Percentiles rank a stretch among this genome's conserved stretches.
phyloP scores from a whole-genome alignment of 495 filamentous ascomycete genomes.

The Pseudevernia furfuracea region DNA sequence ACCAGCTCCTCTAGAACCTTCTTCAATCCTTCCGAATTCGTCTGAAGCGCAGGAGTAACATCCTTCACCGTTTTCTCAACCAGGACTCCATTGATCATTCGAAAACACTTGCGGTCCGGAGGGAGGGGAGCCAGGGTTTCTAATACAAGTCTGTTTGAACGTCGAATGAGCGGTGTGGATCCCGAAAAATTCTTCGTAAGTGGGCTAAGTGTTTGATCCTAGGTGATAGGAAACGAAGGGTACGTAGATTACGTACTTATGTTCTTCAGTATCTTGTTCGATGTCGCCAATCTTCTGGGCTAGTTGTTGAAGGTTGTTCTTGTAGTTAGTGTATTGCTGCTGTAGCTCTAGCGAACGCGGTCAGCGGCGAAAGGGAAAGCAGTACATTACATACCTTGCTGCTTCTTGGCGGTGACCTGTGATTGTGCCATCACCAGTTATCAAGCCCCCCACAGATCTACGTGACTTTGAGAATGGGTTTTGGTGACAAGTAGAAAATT shows the following conservation, averaged over 20 bases:
- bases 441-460: background rate
- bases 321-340: conserved; percentile 87
- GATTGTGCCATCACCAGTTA: conserved; percentile 28
- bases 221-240: background rate
- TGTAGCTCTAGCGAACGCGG: conserved; percentile 67
- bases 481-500: background rate
- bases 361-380: conserved; percentile 10
- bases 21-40: conserved; percentile 91
- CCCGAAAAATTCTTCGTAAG: conserved; percentile 18
- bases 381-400: conserved; percentile 60
- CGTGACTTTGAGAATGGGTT: background rate
- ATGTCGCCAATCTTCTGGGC: conserved; percentile 95
- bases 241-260: conserved; percentile 57
- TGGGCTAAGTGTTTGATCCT: background rate
- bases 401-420: conserved; percentile 56
- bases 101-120: conserved; percentile 89
- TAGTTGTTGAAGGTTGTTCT: conserved; percentile 86
- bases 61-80: conserved; percentile 90
- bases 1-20: conserved; percentile 93
- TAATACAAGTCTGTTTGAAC: conserved; percentile 70
- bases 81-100: conserved; percentile 94
- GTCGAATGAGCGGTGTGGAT: conserved; percentile 29
- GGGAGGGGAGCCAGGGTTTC: conserved; percentile 83
- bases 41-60: conserved; percentile 81
- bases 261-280: conserved; percentile 93